Conservation (phyloP, 164 flowering plant genomes). For the Stephania yunnanensis region DNA sequence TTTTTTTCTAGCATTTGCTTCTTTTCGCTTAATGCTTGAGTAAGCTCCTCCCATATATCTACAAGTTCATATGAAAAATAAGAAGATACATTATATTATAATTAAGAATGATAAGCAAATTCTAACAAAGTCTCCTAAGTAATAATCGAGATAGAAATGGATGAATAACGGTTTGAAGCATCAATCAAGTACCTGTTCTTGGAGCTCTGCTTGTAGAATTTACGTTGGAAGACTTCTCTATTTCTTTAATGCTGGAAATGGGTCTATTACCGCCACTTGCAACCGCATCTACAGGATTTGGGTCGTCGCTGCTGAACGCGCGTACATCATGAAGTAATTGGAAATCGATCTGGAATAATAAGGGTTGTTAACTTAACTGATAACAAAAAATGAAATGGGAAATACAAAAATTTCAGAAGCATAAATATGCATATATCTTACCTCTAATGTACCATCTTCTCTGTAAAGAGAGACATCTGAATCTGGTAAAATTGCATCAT, state of each 20-base stretch:
- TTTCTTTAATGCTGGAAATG: constrained; percentile 12
- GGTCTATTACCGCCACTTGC: constrained; percentile 17
- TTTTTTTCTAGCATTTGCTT: constrained; percentile 50
- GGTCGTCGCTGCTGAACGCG: constrained; percentile 26
- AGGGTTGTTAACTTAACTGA: constrained; percentile 3
- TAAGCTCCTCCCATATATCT: constrained; percentile 68
- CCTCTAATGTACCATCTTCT: constrained; percentile 95
- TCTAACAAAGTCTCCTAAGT: neutral
- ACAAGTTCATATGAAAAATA: constrained; percentile 14
- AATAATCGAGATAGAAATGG: neutral
- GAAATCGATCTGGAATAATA: constrained; percentile 60
- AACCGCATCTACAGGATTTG: constrained; percentile 17
- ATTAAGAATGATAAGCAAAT: neutral
- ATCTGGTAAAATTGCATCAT: constrained; percentile 33
- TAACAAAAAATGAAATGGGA: neutral
- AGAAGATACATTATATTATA: neutral
- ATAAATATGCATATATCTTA: too few relatives aligned
- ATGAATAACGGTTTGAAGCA: neutral
- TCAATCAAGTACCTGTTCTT: constrained; percentile 27
- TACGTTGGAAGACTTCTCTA: constrained; percentile 12
- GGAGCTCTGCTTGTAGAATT: constrained; percentile 15
- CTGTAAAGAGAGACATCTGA: constrained; percentile 44
- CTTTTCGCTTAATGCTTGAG: constrained; percentile 48
- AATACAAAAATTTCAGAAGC: neutral
- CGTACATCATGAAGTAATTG: constrained; percentile 65